Evolutionary conservation across 225 moss, liverwort and hornwort species (phyloP), one percentile per base, ranked within the genome.

Genomic region (Pseudoscleropodium purum): DNA sequence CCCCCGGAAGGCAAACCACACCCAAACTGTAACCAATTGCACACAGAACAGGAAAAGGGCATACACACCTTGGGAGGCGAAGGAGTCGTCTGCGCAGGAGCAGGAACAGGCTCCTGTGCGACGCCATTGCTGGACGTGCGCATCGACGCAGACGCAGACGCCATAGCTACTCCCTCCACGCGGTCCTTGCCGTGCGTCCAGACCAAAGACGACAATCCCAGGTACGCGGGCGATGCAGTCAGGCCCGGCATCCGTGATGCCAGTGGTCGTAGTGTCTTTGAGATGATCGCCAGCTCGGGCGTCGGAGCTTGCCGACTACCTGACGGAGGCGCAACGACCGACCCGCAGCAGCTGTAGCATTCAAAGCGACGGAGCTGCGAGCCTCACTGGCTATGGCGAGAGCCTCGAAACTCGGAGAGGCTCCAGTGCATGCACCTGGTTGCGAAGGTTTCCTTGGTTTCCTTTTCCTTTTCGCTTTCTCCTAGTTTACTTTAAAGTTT

Each of bases 191-290:
- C 65, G 56, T 36, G 79, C 20, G 85, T 52, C 57, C 77, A 64
- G 54, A 81, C n/a, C 33, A 76, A 66, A 37, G 90, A 74, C 39
- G 90, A 69, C 54, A 82, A 87, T 63, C 77, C 86, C 23, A 88
- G 83, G 68, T 41, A 78, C 16, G 81, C n/a, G 52, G 88, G 61
- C 34, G 92, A 45, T 11, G 88, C 72, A 54, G 67, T 75, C 37
- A 93, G 89, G 82, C 92, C 88, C 73, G 89, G 86, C 92, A 93
- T 93, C 87, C 91, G 91, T 25, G 88, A 93, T 88, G 89, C 89
- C 88, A 89, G 80, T 7, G 73, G 73, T 13, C 27, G 62, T 2
- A 47, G 33, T 11, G 84, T 76, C 92, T 74, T 93, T 7, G 87
- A 68, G 82, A 88, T 90, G 87, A 87, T 92, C 92, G 93, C 94